Base-by-base conservation (phyloP, 306 rosid species). In the Castanea crenata region DNA sequence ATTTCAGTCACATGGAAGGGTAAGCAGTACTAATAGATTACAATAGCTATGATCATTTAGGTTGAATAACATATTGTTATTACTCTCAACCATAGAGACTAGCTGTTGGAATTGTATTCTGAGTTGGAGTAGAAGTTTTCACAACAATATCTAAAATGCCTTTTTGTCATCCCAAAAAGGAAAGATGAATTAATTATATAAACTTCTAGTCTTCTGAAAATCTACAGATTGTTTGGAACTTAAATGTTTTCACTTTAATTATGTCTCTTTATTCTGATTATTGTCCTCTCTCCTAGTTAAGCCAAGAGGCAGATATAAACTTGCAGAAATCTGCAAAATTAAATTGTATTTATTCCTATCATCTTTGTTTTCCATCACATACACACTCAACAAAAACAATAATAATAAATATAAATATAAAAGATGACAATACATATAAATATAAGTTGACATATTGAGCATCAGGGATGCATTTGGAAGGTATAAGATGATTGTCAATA, bases 1-100 rank as follows among this genome's bases (percentile, higher is more conserved):
- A 90, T 94, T 74, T 83, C 91, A 71, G 94, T 92, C 79, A 88
- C 92, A 73, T 94, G 97, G 97, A 88, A 91, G 78, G 72, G 77
- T 23, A 79, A 75, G 71, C 69, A 81, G 59, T 41, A 41, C 54
- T 12, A 13, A 16, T 12, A 49, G 54, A 49, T 49, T 49, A 49
- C 15, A 49, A 49, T 49, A 49, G 54, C 54, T 49, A 13, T 57
- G 79, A 51, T 78, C 69, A 38, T 62, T 46, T 76, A 20, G 19
- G 61, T 56, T 27, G 27, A 64, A 72, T 34, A 51, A 5, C 76
- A 41, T 61, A 49, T 76, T 38, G 78, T 54, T 76, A 71, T 80
- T 80, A 29, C 77, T 82, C 76, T 71, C 78, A 76, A 78, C 72
- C 49, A 64, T 57, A 75, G 76, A 63, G 71, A 86, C 69, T 85